Evolutionary conservation across 2,329 filamentous ascomycete genomes (phyloP).

Genomic region (Talaromyces sp.): DNA sequence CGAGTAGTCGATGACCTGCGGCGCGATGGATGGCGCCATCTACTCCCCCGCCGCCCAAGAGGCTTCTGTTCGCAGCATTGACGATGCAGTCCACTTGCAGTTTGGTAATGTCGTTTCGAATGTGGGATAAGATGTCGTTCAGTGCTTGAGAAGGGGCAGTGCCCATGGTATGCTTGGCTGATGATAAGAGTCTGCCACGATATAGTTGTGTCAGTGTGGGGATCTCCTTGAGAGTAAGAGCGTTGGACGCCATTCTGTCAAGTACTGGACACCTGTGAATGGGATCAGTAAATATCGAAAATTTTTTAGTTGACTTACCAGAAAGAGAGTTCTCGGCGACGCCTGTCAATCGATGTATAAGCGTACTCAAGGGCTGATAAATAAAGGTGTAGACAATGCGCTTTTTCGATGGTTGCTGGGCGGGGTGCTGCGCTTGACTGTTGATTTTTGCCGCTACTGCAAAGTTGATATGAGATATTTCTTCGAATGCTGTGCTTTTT

Average conservation of each 20-base stretch:
- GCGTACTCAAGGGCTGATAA: neutral
- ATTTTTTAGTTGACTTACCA: neutral
- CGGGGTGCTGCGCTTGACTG: neutral
- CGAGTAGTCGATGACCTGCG: conserved; percentile 64
- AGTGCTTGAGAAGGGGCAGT: conserved; percentile 49
- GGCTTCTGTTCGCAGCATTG: conserved; percentile 78
- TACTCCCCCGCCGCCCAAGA: conserved; percentile 87
- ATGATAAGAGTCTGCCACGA: conserved; percentile 50
- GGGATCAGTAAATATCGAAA: neutral
- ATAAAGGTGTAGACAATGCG: neutral
- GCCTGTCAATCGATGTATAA: neutral
- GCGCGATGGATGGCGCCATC: conserved; percentile 82
- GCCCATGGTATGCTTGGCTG: conserved; percentile 25
- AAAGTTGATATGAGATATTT: neutral
- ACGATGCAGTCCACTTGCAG: conserved; percentile 79
- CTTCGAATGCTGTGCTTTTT: no score
- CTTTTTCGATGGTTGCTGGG: neutral
- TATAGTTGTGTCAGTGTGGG: conserved; percentile 59
- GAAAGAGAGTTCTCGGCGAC: neutral
- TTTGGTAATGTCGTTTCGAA: conserved; percentile 76
- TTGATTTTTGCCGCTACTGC: neutral
- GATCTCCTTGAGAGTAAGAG: conserved; percentile 34
- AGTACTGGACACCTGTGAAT: neutral
- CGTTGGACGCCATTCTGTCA: conserved; percentile 10
- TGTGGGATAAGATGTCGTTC: conserved; percentile 56